Percentiles rank a stretch among this genome's conserved stretches.
These are phyloP conservation scores for Diphasiastrum complanatum DNA, from an alignment of 83 land plant genomes.

Conservation along the genomic window DNA sequence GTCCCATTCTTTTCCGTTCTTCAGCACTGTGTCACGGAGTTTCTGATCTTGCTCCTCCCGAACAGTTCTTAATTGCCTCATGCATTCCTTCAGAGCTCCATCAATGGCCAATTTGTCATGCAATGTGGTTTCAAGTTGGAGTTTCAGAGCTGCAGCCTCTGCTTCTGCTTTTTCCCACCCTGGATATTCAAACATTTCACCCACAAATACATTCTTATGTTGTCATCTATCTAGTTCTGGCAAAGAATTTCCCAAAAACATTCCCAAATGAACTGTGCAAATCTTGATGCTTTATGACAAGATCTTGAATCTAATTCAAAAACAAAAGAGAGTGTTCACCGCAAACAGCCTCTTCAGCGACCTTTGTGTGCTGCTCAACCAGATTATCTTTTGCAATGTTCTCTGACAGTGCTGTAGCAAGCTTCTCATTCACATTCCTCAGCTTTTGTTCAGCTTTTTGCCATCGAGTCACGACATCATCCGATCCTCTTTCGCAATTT, in stretches of 20 bases:
- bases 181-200: no score
- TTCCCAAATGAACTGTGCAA: no score
- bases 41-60: conserved; percentile 11
- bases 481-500: no score
- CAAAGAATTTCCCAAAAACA: no score
- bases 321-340: no score
- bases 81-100: conserved; percentile 10
- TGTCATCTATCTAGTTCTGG: no score
- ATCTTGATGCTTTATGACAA: no score
- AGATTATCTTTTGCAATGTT: background rate
- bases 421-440: background rate
- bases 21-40: background rate
- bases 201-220: no score
- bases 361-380: background rate
- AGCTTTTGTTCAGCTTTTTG: background rate
- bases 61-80: background rate
- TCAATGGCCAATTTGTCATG: conserved; percentile 8
- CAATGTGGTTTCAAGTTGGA: no score
- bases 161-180: no score
- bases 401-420: background rate
- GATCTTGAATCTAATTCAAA: no score
- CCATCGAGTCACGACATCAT: background rate
- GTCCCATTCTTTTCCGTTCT: conserved; percentile 6
- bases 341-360: background rate
- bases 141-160: no score